A percentile compares a stretch with the other conserved stretches of the same genome.
Evolutionary conservation across 208 protist species (phyloP).

Genomic region (Trypanosoma boissoni): DNA sequence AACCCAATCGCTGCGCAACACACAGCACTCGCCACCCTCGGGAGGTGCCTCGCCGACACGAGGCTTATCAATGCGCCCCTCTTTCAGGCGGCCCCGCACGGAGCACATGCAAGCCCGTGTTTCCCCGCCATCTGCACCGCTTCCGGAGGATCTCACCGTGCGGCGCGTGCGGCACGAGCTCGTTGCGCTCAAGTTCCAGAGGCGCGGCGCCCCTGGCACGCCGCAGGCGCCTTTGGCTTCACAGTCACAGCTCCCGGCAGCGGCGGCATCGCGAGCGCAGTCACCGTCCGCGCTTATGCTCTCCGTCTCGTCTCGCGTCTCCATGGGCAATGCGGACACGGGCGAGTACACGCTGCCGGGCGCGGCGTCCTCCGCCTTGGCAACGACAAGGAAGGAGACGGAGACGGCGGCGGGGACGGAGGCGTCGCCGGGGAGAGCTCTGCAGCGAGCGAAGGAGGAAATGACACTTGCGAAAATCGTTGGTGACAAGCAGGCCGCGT

Average conservation of each 20-base stretch:
- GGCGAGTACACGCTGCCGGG: no score
- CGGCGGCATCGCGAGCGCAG: no score
- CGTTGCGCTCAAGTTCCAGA: constrained; percentile 14
- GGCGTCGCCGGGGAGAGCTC: no score
- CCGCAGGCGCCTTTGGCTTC: not conserved
- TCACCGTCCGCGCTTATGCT: not conserved
- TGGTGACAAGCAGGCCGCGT: constrained; percentile 10
- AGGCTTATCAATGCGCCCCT: no score
- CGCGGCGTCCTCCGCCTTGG: no score
- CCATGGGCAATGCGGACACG: no score
- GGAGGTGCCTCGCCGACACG: no score
- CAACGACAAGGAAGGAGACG: no score
- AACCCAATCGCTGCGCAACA: no score
- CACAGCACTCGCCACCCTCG: no score
- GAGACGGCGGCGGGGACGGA: no score
- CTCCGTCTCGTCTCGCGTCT: not conserved
- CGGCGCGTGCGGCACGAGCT: constrained; percentile 22
- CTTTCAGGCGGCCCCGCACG: not conserved
- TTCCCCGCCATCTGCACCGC: not conserved
- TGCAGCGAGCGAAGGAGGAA: not conserved
- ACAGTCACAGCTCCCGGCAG: not conserved
- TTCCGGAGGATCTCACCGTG: constrained; percentile 14
- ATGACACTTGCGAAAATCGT: constrained; percentile 12
- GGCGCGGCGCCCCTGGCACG: not conserved
- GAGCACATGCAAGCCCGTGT: not conserved